Evolutionary conservation across 2,329 filamentous ascomycete species (phyloP), one percentile per base, ranked within the genome.

Genomic region (Juglanconis sp.): DNA sequence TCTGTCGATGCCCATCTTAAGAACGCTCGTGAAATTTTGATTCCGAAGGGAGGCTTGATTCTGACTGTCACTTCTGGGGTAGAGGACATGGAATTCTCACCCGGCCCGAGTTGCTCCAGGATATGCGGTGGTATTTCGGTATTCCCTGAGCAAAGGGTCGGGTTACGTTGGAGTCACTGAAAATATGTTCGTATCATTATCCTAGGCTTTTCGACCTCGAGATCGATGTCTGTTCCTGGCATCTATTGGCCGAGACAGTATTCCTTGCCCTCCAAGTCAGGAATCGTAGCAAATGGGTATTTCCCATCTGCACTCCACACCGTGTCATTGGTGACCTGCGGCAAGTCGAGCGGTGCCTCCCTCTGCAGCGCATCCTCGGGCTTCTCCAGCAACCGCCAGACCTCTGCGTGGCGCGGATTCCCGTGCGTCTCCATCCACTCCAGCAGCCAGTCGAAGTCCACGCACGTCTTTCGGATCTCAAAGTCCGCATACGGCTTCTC

Each of bases 401-500:
- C 32, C n/a, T 52, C 49, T 15, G 17, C 34, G 10, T 52, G 49
- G n/a, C 49, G 49, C 15, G 49, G 49, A 3, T 52, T 34, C 34
- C 34, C 24, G n/a, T 38, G 49, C 4, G 49, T 34, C 49, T 52
- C 49, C 13, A 55, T 59, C 57, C 57, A 59, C 42, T 40, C 38
- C 6, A 51, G 44, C 44, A 59, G 42, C 11, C 50, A 48, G 34
- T 53, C 10, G 35, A 59, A 59, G 42, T 59, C 40, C 32, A 51
- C 51, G 13, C 57, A 59, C 44, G 44, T 47, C 51, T 59, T 59
- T 2, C 48, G 53, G 35, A 59, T 54, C 9, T 51, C 44, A 55
- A 59, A 59, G 36, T 59, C 48, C 13, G 57, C 57, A 42, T 54
- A 59, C 8, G 57, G 57, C 42, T 40, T 42, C 10, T 59, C 42